Base-by-base conservation (phyloP, 495 filamentous ascomycete species). In the Aspergillus mulundensis region DNA sequence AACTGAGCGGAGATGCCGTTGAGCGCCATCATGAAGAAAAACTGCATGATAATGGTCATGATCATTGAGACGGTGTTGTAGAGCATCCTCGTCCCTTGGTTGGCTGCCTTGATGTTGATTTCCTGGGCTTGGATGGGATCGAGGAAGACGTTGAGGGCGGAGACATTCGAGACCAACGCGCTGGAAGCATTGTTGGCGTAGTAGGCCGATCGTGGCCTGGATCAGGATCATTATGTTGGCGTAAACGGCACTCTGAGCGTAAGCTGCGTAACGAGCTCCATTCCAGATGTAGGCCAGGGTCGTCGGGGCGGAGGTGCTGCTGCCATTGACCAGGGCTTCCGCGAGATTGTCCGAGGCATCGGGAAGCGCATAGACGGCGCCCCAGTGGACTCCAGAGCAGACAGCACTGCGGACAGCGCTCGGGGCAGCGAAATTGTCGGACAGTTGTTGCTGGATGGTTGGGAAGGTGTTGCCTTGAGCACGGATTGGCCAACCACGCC, bases 21-120 rank as follows among this genome's bases (percentile, higher is more conserved):
- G 19, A 66, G 24, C 25, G 55, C 72, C 59, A 56, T 65, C 8
- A 79, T 61, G 63, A 70, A 81, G 67, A 81, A 78, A 61, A 81
- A 81, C 51, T 78, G 68, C 53, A 74, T 70, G 50, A 81, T 68
- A 3, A 81, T 50, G 10, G 61, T 46, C 42, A 75, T 61, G 48
- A 77, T 67, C 23, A 78, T 73, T 12, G 67, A 64, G 14, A 78
- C 50, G 1, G 72, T 77, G 62, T 78, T 78, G 64, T 76, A 78
- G 36, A 77, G 64, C 0, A 71, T 51, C 0, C 73, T 65, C 0
- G 66, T 61, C 24, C 76, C 76, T 53, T 80, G 77, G 0, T 56
- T 49, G 0, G 71, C 77, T 0, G 68, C 59, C 38, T 74, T 63
- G 61, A 79, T 70, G 52, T 79, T 71, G 56, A 70, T 61, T 14